Percentiles rank a stretch among this genome's conserved stretches.
phyloP scores from a whole-genome alignment of 1,139 yeast genomes.

The Pneumocystis canis region DNA sequence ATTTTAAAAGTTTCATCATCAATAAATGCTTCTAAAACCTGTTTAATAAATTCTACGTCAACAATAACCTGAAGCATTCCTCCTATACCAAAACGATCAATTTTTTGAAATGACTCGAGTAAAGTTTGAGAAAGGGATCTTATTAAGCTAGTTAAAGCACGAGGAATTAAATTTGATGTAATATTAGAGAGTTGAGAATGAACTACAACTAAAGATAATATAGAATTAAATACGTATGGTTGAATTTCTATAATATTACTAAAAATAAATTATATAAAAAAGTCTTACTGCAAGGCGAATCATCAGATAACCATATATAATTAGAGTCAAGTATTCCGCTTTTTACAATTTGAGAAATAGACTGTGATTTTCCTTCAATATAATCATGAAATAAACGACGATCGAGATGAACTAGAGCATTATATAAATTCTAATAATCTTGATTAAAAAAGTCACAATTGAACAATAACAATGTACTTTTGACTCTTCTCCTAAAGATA shows the following conservation, averaged over 20 bases:
- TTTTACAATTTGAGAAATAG: slow-evolving; percentile 34
- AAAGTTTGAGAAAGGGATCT: slow-evolving; percentile 32
- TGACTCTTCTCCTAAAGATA: slow-evolving; percentile 17
- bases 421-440: slow-evolving; percentile 27
- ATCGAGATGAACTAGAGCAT: slow-evolving; percentile 36
- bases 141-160: slow-evolving; percentile 34
- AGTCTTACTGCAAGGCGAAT: slow-evolving; percentile 24
- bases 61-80: slow-evolving; percentile 29
- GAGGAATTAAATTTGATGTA: slow-evolving; percentile 32
- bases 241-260: slow-evolving; percentile 25
- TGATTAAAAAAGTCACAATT: slow-evolving; percentile 25
- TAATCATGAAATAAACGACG: slow-evolving; percentile 38
- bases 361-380: slow-evolving; percentile 36
- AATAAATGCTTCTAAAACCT: background rate
- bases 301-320: slow-evolving; percentile 33
- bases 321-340: slow-evolving; percentile 31
- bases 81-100: slow-evolving; percentile 22
- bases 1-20: background rate
- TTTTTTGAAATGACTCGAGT: slow-evolving; percentile 32
- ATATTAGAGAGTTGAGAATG: slow-evolving; percentile 38
- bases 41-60: slow-evolving; percentile 27
- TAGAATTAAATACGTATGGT: slow-evolving; percentile 36
- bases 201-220: slow-evolving; percentile 38
- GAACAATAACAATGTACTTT: background rate
- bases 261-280: background rate